These are phyloP conservation scores for Elsinoe fawcettii DNA, from an alignment of 2,329 filamentous ascomycete species.

Conservation along the genomic window DNA sequence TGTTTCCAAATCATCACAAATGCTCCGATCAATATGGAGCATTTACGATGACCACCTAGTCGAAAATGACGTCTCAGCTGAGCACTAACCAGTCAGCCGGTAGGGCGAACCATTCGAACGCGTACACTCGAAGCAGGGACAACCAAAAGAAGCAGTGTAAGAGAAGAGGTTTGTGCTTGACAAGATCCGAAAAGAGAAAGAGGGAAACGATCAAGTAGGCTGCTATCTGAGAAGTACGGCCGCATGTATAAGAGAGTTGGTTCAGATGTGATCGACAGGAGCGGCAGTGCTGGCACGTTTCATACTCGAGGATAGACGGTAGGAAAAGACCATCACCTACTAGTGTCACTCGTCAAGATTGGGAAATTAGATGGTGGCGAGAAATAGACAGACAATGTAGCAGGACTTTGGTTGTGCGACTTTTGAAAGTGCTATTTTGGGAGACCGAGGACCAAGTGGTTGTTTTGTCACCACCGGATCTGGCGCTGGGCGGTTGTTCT, in stretches of 20 bases:
- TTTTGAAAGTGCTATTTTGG: conserved; percentile 1
- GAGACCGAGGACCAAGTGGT: conserved; percentile 1
- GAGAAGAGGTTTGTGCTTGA: not conserved
- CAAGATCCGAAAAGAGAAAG: not conserved
- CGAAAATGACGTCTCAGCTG: conserved; percentile 4
- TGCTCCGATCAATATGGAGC: not conserved
- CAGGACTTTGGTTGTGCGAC: conserved; percentile 13
- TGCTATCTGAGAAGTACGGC: not conserved
- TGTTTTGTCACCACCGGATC: not conserved
- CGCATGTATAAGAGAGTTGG: not conserved
- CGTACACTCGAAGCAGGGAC: not conserved
- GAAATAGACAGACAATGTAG: conserved; percentile 5
- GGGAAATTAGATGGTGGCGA: not conserved
- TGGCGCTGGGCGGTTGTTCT: conserved; percentile 1
- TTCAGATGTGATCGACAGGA: not conserved
- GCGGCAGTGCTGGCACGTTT: not conserved
- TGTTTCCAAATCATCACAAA: not conserved
- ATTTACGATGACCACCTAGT: conserved; percentile 2
- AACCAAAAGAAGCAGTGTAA: not conserved
- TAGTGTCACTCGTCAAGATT: not conserved
- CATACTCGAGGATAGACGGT: not conserved
- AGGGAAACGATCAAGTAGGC: not conserved
- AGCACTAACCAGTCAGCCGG: conserved; percentile 2
- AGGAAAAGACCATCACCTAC: not conserved
- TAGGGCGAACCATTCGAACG: conserved; percentile 2